Evolutionary conservation across 495 filamentous ascomycete genomes (phyloP), one percentile per base, ranked within the genome.

Genomic region (Lentithecium fluviatile): DNA sequence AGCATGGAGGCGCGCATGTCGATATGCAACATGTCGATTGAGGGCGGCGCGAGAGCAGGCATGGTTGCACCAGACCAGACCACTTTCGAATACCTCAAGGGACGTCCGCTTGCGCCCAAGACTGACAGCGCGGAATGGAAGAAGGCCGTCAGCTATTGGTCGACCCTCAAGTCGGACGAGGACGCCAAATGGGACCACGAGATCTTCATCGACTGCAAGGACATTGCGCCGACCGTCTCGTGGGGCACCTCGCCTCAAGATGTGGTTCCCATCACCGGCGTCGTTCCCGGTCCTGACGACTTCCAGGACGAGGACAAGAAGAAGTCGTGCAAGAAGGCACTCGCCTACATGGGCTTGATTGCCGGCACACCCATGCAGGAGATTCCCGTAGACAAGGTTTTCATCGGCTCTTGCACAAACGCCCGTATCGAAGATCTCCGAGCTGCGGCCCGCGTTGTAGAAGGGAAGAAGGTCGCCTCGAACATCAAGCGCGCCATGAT

Each of bases 1-100:
- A 95, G 90, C 76, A 96, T 98, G 84, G 94, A 98, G 73, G 94
- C 94, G 37, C 87, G 94, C 69, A 97, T 98, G 93, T 96, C 90
- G 56, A 94, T 98, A 71, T 97, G 94, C 77, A 98, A 98, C 79
- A 98, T 98, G 94, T 91, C 93, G n/a, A 97, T 97, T 71, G 94
- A 98, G 79, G 94, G 78, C 58, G 94, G 94, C 76, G 94, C 94
- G 38, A 83, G 94, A 78, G 93, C 94, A 57, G 94, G 94, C 59
- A 93, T 98, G 89, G 85, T 98, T 56, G 94, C 94, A 24, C 94
- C 94, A 2, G 94, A 98, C 62, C 86, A 96, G 73, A 89, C 79
- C 45, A 97, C 94, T 5, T 93, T 96, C 69, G 88, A 95, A 66
- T 98, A 98, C 71, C 88, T 98, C 64, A 89, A 93, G 80, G 89